Base-by-base conservation (phyloP, 805 yeast species). In the Hanseniaspora clermontiae region DNA sequence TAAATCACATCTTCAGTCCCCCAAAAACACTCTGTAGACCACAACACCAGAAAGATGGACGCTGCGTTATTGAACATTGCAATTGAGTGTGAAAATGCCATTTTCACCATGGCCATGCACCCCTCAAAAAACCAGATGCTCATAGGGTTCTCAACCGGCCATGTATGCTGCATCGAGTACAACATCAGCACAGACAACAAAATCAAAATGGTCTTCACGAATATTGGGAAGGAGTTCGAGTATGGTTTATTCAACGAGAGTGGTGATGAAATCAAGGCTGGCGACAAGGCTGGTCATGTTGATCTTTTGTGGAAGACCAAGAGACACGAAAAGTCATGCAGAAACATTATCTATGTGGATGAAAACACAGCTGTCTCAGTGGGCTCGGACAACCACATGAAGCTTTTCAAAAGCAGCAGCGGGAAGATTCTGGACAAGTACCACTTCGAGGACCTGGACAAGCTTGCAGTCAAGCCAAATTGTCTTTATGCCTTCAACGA, bases 301-400 rank as follows among this genome's bases (percentile, higher is more conserved):
- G 47, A 50, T n/a, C 36, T 54, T 64, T 5, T 45, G 0, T 91
- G 98, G 98, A 79, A 83, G 56, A 90, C 97, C 0, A 86, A 80
- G 63, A 77, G 97, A 65, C 97, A 91, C 66, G 89, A 88, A 67
- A 90, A 88, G 1, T 83, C 95, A 60, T 87, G 95, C 59, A 72
- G 98, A 45, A 71, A 79, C 8, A 82, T 87, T 66, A 7, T 37
- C 10, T 55, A 49, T 19, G 19, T 49, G 5, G 32, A 43, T 20
- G 78, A 81, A 39, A 72, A 77, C 1, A 66, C 69, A 6, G 76
- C 76, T n/a, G 75, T 76, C 63, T 76, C 95, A 0, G 80, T 82
- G 19, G 97, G 97, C 0, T 77, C 85, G 0, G 98, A 91, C 60
- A 78, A 79, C 49, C 78, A 86, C 5, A 71, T 91, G 60, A 91